Percentiles rank a stretch among this genome's conserved stretches.
Conservation (phyloP, 305 asterid species). For the Fraxinus albicans region DNA sequence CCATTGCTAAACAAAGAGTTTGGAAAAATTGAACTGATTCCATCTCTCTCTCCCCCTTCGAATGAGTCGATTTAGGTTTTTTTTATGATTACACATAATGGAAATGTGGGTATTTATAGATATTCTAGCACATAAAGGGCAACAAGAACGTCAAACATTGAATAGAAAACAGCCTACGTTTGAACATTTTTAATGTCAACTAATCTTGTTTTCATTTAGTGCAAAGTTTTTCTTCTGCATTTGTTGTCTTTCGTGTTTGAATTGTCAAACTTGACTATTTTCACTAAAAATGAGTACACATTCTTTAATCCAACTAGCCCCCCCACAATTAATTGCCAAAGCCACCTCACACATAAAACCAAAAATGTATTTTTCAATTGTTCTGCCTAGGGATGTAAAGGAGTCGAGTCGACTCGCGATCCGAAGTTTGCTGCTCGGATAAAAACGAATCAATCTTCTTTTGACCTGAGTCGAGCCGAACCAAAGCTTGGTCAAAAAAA, state of each 20-base stretch:
- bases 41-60: constrained; percentile 10
- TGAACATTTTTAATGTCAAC: not conserved
- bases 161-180: not conserved
- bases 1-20: constrained; percentile 22
- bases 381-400: no score
- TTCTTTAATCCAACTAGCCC: not conserved
- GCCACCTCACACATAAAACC: not conserved
- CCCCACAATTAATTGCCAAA: not conserved
- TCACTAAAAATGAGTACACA: not conserved
- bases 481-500: no score
- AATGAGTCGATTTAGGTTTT: not conserved
- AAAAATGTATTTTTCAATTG: not conserved
- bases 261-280: not conserved
- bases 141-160: not conserved
- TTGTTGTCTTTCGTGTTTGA: not conserved
- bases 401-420: no score
- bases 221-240: not conserved
- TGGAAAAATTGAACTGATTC: constrained; percentile 20
- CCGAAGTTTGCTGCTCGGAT: no score
- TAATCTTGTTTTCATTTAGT: not conserved
- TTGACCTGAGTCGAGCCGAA: no score
- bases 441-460: no score
- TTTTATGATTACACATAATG: not conserved
- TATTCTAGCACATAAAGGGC: not conserved
- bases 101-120: not conserved